A percentile compares a stretch with the other conserved stretches of the same genome.
Evolutionary conservation across 2,329 filamentous ascomycete species (phyloP).

Genomic region (Xylaria multiplex): DNA sequence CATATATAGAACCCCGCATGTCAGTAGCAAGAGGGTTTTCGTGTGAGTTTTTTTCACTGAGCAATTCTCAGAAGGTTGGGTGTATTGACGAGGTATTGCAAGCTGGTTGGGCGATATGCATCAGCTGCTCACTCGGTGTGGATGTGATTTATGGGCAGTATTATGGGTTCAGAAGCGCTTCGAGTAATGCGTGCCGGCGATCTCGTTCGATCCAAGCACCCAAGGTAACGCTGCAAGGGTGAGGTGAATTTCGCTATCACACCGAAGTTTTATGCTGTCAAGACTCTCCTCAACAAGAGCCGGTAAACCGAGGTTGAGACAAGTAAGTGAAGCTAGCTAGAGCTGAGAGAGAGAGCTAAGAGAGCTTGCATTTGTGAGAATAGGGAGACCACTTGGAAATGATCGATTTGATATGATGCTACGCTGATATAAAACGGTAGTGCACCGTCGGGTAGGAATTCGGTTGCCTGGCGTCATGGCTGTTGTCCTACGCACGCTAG

Average conservation of each 20-base stretch:
- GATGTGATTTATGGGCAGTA: conserved; percentile 12
- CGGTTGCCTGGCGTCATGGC: conserved; percentile 16
- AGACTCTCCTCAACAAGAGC: background rate
- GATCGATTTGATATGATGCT: background rate
- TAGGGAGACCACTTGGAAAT: background rate
- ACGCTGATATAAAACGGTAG: too few species aligned
- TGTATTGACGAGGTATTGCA: conserved; percentile 9
- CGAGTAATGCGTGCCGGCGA: conserved; percentile 28
- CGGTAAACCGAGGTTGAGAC: background rate
- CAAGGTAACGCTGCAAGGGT: conserved; percentile 6
- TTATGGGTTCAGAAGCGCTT: conserved; percentile 19
- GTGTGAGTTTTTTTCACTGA: conserved; percentile 8
- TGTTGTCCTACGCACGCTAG: background rate
- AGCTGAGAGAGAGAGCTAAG: too few species aligned
- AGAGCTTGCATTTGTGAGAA: too few species aligned
- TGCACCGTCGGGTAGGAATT: conserved; percentile 6
- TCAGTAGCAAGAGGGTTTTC: background rate
- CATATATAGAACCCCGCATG: conserved; percentile 9
- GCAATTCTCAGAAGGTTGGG: conserved; percentile 9
- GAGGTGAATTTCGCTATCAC: conserved; percentile 4
- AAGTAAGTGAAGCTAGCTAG: too few species aligned
- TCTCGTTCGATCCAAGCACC: conserved; percentile 10
- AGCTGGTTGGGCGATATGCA: background rate
- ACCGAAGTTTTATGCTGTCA: conserved; percentile 2
- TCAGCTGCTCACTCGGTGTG: conserved; percentile 32